Percentiles rank a stretch among this genome's conserved stretches.
These are phyloP conservation scores for Sphaerulina vaccinii DNA, from an alignment of 2,329 filamentous ascomycete genomes.

Conservation along the genomic window DNA sequence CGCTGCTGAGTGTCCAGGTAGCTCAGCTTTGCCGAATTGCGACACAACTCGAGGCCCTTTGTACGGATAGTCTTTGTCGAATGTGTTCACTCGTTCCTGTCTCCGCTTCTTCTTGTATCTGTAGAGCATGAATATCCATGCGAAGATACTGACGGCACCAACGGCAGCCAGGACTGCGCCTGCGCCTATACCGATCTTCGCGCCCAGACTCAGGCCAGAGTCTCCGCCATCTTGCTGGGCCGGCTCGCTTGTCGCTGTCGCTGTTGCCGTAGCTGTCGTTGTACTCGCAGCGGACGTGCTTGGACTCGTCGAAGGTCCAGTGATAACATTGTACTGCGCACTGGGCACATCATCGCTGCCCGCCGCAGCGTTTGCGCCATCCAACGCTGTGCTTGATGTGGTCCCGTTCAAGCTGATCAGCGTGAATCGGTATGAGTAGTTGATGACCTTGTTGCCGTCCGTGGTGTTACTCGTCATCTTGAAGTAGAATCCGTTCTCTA, in stretches of 20 bases:
- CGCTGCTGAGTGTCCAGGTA: not conserved
- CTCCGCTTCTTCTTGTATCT: constrained; percentile 13
- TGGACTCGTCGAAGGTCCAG: constrained; percentile 1
- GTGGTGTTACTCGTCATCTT: constrained; percentile 25
- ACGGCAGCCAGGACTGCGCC: constrained; percentile 14
- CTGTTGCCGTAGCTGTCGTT: constrained; percentile 4
- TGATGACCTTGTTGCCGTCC: constrained; percentile 43
- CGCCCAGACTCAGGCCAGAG: not conserved
- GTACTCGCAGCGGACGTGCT: constrained; percentile 1
- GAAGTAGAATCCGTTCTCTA: constrained; percentile 29
- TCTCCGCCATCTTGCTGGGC: not conserved
- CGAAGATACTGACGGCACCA: constrained; percentile 10
- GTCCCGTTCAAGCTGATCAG: constrained; percentile 61
- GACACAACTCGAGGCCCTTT: not conserved
- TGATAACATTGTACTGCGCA: constrained; percentile 23
- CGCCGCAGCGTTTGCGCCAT: constrained; percentile 19
- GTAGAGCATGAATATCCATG: constrained; percentile 14
- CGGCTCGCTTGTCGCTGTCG: constrained; percentile 1
- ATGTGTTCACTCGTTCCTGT: constrained; percentile 4
- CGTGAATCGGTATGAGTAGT: constrained; percentile 63
- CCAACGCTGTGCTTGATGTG: constrained; percentile 47
- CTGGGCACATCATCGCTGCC: constrained; percentile 23
- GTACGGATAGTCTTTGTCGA: not conserved
- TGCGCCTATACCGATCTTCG: constrained; percentile 11
- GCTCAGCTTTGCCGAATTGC: constrained; percentile 15